Conservation (phyloP, 2,329 filamentous ascomycete species). For the Trichothecium sympodiale region DNA sequence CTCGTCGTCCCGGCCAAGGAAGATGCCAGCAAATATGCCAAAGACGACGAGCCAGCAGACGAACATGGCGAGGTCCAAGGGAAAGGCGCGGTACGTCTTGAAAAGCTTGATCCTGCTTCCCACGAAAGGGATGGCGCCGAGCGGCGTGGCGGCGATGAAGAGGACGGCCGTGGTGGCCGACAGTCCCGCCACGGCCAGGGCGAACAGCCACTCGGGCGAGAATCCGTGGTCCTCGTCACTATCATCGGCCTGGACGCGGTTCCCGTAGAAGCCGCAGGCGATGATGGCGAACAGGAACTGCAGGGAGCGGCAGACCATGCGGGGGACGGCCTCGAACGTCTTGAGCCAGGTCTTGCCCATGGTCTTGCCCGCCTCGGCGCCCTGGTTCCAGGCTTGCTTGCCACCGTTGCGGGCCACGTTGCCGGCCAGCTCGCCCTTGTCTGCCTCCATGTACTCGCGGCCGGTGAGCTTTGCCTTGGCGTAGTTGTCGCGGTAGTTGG, state of each 20-base stretch:
- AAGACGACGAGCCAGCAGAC: constrained; percentile 55
- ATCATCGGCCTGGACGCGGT: constrained; percentile 40
- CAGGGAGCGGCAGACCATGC: constrained; percentile 46
- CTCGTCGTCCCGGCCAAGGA: constrained; percentile 46
- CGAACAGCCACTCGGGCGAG: constrained; percentile 51
- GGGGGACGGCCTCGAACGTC: constrained; percentile 34
- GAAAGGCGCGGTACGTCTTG: constrained; percentile 31
- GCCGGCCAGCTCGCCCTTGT: constrained; percentile 21
- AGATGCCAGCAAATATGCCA: constrained; percentile 62
- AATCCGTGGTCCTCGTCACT: constrained; percentile 23
- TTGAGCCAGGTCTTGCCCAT: constrained; percentile 33
- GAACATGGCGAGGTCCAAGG: constrained; percentile 31
- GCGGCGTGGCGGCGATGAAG: constrained; percentile 26
- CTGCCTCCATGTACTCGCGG: too few species aligned
- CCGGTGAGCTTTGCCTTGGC: too few species aligned
- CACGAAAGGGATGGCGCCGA: constrained; percentile 19
- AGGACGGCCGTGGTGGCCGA: constrained; percentile 39
- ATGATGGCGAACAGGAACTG: constrained; percentile 62
- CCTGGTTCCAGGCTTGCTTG: constrained; percentile 20
- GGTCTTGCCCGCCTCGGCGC: constrained; percentile 25
- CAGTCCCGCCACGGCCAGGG: constrained; percentile 44
- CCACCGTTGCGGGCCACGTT: constrained; percentile 19
- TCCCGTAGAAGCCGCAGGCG: constrained; percentile 57
- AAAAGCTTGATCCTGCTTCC: constrained; percentile 20
- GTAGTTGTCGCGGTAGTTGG: too few species aligned